Conservation (phyloP, 2,329 filamentous ascomycete species). For the Daldinia sp. region DNA sequence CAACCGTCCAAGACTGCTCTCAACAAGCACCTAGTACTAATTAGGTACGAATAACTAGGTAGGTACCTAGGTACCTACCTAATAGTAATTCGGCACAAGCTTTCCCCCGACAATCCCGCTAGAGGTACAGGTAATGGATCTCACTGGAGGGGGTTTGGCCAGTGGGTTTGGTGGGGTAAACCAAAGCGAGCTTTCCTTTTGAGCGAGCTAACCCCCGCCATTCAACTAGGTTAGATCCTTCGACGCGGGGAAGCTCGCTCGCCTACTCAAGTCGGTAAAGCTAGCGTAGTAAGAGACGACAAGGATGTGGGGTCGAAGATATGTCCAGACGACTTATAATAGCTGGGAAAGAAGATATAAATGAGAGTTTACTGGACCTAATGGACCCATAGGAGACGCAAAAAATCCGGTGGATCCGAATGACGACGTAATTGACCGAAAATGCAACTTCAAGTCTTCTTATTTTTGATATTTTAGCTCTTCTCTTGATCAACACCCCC, state of each 20-base stretch:
- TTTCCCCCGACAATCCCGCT: not conserved
- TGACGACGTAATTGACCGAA: not conserved
- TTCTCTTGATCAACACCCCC: not conserved
- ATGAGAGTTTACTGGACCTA: not conserved
- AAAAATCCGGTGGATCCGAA: not conserved
- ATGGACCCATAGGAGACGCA: not conserved
- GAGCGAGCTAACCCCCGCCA: slow-evolving; percentile 21
- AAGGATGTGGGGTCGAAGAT: not conserved
- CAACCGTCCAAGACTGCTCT: not conserved
- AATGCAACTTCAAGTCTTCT: not conserved
- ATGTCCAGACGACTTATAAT: not conserved
- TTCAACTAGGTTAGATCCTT: slow-evolving; percentile 13
- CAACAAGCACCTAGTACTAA: slow-evolving; percentile 2
- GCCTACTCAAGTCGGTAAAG: not conserved
- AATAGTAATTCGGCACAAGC: slow-evolving; percentile 19
- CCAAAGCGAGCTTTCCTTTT: slow-evolving; percentile 11
- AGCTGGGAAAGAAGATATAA: not conserved
- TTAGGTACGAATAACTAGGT: too few relatives aligned
- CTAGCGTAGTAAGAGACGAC: too few relatives aligned
- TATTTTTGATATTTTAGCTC: not conserved
- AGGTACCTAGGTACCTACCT: too few relatives aligned
- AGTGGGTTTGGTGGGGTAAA: not conserved
- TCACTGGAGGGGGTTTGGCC: not conserved
- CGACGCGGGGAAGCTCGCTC: slow-evolving; percentile 1
- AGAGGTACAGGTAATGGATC: too few relatives aligned